Base-by-base conservation (phyloP, 1,284 basidiomycete species). In the Phellinidium pouzarii region DNA sequence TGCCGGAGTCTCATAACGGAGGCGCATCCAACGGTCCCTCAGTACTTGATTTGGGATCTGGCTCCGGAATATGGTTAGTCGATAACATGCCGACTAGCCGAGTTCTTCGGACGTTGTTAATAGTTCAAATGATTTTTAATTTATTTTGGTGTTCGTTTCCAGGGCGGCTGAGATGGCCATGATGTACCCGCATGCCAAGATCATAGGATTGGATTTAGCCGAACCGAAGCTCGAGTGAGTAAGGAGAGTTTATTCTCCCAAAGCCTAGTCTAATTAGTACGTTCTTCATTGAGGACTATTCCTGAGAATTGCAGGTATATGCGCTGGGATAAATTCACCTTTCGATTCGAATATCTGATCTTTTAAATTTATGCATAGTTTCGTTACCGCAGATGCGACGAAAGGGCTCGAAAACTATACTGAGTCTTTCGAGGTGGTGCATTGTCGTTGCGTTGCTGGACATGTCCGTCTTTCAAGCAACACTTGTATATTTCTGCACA, bases 121-220 rank as follows among this genome's bases (percentile, higher is more conserved):
- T 11, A 34, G 9, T 8, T 8, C 31, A 8, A 31, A 5, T 5
- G 29, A 38, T n/a, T 38, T 38, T n/a, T 38, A 6, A 31, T 38
- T 38, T 38, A 17, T 19, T 17, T 40, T 40, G n/a, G n/a, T n/a
- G n/a, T n/a, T n/a, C n/a, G n/a, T n/a, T 40, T 3, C n/a, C 22
- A 55, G 54, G 54, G 54, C 54, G 27, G 49, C 45, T 26, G 54
- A 55, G 34, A 55, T 55, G 54, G 54, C 54, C 36, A 48, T 31
- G 20, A 37, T 51, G 38, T 47, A 51, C 42, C 54, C 54, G 49
- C 19, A 55, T 40, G 49, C 36, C 31, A 48, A 31, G 37, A 45
- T 55, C 27, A 40, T 55, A 31, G 54, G 54, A 27, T 22, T 55
- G 26, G 54, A 55, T 27, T 37, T 55, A 22, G 26, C 48, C 23